Base-by-base conservation (phyloP, 208 protist species). In the Trypanosoma rangeli region DNA sequence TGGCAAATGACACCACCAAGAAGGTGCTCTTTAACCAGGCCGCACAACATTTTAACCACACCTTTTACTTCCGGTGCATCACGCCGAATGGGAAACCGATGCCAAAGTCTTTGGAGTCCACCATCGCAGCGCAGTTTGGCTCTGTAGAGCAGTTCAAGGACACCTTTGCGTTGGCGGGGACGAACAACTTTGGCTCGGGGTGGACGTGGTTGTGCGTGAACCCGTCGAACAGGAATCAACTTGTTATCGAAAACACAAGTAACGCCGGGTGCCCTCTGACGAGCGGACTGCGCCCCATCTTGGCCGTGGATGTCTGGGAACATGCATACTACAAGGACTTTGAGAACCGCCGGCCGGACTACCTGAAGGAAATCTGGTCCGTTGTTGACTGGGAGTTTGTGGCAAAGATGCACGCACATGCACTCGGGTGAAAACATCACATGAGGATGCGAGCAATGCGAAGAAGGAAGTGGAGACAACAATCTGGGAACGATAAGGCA, bases 311-410 rank as follows among this genome's bases (percentile, higher is more conserved):
- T 70, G 94, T 97, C 22, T 98, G 95, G 95, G 94, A 98, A 80
- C 95, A 98, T 68, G 92, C 95, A n/a, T 98, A 97, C 82, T 97
- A 97, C 84, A 90, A 95, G 64, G 94, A 98, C 78, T 96, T 94
- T 63, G 85, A 95, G 74, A 98, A 97, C 72, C 78, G 92, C 64
- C 84, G 93, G 57, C 82, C 86, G 10, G 89, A 95, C 57, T 98
- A 97, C 78, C 65, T 96, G 48, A 92, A 97, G 73, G 86, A 90
- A 66, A 76, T 94, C 52, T 98, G 89, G 89, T 73, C 83, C 42
- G 68, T 97, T 3, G 89, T 97, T 33, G 85, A 98, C 77, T 98
- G 94, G 94, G 78, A 90, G 54, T 91, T 90, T 69, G 89, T 97
- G n/a, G 64, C 64, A 20, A 46, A 68, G 46, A 80, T 79, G 70